Percentiles rank a stretch among this genome's conserved stretches.
These are phyloP conservation scores for Lathyrus oleraceus DNA, from an alignment of 306 rosid genomes.

Conservation along the genomic window DNA sequence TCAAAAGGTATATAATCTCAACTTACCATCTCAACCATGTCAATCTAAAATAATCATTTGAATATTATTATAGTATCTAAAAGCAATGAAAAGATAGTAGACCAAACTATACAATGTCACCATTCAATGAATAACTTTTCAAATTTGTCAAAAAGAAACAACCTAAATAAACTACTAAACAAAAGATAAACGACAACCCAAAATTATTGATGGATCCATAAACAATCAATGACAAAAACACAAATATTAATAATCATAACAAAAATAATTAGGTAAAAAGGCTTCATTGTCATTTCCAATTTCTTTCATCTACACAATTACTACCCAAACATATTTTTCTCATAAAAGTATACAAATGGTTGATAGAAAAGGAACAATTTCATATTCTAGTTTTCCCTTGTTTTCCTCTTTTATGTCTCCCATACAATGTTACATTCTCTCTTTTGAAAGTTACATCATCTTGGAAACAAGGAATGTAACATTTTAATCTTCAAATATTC, in stretches of 20 bases:
- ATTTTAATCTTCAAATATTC: constrained; percentile 30
- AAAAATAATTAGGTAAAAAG: not conserved
- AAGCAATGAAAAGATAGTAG: not conserved
- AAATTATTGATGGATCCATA: constrained; percentile 40
- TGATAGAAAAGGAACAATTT: constrained; percentile 21
- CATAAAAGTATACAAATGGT: constrained; percentile 37
- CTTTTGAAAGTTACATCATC: constrained; percentile 34
- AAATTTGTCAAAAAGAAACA: not conserved
- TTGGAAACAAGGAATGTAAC: constrained; percentile 19
- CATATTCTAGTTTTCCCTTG: constrained; percentile 28
- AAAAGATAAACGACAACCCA: constrained; percentile 28
- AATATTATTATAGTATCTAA: not conserved
- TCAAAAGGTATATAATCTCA: not conserved
- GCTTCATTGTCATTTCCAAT: constrained; percentile 8
- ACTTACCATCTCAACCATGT: not conserved
- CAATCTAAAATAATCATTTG: not conserved
- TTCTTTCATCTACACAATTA: constrained; percentile 23
- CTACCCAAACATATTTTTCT: constrained; percentile 10
- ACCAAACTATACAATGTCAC: not conserved
- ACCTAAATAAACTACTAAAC: not conserved
- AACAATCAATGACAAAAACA: constrained; percentile 40
- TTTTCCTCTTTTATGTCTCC: constrained; percentile 48
- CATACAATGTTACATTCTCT: constrained; percentile 18
- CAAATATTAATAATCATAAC: constrained; percentile 2
- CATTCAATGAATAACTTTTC: not conserved